These are phyloP conservation scores for Lablab purpureus DNA, from an alignment of 306 rosid genomes.

Conservation along the genomic window DNA sequence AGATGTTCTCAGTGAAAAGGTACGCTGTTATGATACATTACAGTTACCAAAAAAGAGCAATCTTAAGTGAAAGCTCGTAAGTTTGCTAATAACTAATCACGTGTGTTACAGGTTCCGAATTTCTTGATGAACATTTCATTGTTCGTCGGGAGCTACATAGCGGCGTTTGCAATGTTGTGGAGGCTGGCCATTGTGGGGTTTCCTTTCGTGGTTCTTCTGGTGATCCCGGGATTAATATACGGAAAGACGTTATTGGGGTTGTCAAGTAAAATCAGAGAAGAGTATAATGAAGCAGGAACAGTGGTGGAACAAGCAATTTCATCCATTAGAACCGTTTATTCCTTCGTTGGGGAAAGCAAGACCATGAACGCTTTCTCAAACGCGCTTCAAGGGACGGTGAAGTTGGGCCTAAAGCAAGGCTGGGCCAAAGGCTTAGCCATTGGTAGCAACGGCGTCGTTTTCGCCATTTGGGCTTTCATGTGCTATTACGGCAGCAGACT, in stretches of 20 bases:
- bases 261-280: constrained; percentile 65
- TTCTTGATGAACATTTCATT: constrained; percentile 61
- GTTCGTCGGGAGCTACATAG: constrained; percentile 71
- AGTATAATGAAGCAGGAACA: constrained; percentile 64
- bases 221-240: constrained; percentile 75
- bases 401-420: constrained; percentile 73
- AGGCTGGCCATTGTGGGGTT: constrained; percentile 74
- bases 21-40: constrained; percentile 18
- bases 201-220: constrained; percentile 63
- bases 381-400: constrained; percentile 64
- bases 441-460: constrained; percentile 76
- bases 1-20: constrained; percentile 76
- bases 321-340: constrained; percentile 74
- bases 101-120: constrained; percentile 61
- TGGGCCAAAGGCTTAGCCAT: constrained; percentile 80
- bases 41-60: not conserved
- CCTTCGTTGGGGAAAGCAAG: constrained; percentile 72
- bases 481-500: constrained; percentile 72
- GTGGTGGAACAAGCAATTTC: constrained; percentile 76
- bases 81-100: not conserved
- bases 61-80: not conserved
- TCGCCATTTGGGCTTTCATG: constrained; percentile 81
- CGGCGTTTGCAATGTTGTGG: constrained; percentile 67
- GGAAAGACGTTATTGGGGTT: constrained; percentile 70
- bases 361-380: constrained; percentile 61